These are phyloP conservation scores for Colletotrichum viniferum DNA, from an alignment of 2,329 filamentous ascomycete genomes.

Conservation along the genomic window DNA sequence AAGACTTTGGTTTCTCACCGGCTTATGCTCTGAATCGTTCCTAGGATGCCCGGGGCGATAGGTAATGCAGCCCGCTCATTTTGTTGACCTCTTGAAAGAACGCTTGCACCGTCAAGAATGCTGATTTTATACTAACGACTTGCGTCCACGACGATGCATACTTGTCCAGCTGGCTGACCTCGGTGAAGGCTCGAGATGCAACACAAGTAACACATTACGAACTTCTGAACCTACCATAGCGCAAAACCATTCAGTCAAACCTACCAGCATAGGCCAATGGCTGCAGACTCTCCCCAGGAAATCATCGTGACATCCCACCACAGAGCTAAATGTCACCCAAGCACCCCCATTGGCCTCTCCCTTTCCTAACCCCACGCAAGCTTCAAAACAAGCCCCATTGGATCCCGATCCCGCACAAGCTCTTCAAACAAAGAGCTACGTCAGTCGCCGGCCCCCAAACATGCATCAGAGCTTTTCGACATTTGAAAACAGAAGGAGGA, in stretches of 20 bases:
- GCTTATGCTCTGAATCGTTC: not conserved
- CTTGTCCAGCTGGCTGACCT: not conserved
- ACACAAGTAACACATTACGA: not conserved
- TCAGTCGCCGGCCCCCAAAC: not conserved
- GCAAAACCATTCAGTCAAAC: accelerated
- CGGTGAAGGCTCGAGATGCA: not conserved
- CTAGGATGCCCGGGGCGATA: not conserved
- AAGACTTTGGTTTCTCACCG: not conserved
- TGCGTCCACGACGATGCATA: not conserved
- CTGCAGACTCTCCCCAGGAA: not conserved
- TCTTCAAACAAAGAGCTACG: not conserved
- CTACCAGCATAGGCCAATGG: not conserved
- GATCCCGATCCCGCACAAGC: not conserved
- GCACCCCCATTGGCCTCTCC: not conserved
- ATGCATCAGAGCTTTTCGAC: not conserved
- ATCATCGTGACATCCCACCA: not conserved
- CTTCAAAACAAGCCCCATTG: not conserved
- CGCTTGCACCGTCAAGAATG: not conserved
- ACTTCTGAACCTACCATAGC: not conserved
- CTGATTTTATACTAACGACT: not conserved
- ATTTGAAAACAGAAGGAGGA: not conserved
- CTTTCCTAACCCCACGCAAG: not conserved
- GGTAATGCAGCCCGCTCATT: not conserved
- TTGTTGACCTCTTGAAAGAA: not conserved
- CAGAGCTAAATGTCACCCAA: not conserved